These are phyloP conservation scores for Solanum commersonii DNA, from an alignment of 257 asterid genomes.

Conservation along the genomic window DNA sequence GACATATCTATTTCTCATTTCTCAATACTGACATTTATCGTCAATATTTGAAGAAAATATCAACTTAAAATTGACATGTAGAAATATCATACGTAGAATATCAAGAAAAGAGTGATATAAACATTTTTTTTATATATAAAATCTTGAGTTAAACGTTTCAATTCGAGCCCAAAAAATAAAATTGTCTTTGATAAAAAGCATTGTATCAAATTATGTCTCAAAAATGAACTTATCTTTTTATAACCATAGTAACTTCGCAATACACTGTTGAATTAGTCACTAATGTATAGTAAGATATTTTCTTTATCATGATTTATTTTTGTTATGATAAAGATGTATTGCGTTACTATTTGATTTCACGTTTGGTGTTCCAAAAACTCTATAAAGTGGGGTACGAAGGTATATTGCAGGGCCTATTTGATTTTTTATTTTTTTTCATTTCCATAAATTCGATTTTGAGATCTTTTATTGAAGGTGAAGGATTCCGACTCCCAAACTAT, in stretches of 20 bases:
- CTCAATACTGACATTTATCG: not conserved
- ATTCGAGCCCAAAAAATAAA: not conserved
- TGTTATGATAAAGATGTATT: not conserved
- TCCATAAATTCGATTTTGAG: fast-evolving
- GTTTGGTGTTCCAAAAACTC: no score
- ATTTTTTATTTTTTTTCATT: no score
- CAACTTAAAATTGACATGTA: not conserved
- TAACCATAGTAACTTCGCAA: not conserved
- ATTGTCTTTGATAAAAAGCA: not conserved
- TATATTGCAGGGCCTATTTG: no score
- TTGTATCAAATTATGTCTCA: not conserved
- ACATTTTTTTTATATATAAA: no score
- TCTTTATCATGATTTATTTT: not conserved
- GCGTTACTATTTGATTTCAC: not conserved
- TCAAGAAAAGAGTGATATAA: not conserved
- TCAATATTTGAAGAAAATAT: not conserved
- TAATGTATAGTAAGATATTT: not conserved
- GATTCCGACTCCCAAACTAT: not conserved
- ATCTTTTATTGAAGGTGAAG: no score
- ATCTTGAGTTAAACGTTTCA: not conserved
- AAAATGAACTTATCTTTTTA: no score
- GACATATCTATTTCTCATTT: not conserved
- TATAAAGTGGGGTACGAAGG: no score
- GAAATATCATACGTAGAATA: not conserved
- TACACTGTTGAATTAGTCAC: not conserved